Percentiles rank a stretch among this genome's conserved stretches.
These are phyloP conservation scores for Blastocystis sp. DNA, from an alignment of 352 stramenopile genomes.

Conservation along the genomic window DNA sequence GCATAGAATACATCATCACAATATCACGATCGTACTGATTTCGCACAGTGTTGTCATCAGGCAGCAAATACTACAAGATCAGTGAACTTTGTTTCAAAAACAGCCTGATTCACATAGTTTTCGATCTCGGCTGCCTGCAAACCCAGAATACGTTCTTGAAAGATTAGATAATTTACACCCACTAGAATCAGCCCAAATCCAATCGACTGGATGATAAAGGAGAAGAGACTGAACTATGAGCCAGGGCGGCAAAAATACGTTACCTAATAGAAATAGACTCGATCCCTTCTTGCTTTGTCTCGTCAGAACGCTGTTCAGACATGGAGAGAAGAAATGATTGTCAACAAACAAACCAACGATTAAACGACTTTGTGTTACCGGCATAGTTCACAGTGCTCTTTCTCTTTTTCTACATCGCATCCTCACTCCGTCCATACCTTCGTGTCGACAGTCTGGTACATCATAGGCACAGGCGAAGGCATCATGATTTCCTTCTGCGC, in stretches of 20 bases:
- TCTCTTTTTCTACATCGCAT: slow-evolving; percentile 21
- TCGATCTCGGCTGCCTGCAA: background rate
- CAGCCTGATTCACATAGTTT: slow-evolving; percentile 46
- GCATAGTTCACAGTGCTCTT: background rate
- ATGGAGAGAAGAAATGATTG: background rate
- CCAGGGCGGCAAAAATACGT: too few relatives aligned
- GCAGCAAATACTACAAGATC: slow-evolving; percentile 5
- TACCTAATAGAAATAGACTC: background rate
- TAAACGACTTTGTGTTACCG: background rate
- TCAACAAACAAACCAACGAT: background rate
- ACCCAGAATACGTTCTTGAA: slow-evolving; percentile 32
- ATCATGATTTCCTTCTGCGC: slow-evolving; percentile 26
- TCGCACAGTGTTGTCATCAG: slow-evolving; percentile 5
- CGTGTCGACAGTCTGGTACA: background rate
- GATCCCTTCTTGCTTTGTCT: background rate
- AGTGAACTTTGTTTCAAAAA: background rate
- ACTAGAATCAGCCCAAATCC: slow-evolving; percentile 39
- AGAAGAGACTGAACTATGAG: background rate
- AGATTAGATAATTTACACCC: slow-evolving; percentile 41
- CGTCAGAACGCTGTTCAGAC: background rate
- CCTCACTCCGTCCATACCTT: background rate
- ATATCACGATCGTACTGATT: slow-evolving; percentile 45
- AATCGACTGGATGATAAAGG: background rate
- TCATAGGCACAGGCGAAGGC: background rate
- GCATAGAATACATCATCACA: slow-evolving; percentile 31